phyloP scores from a whole-genome alignment of 768 basidiomycete genomes.

The Inosperma sp. region DNA sequence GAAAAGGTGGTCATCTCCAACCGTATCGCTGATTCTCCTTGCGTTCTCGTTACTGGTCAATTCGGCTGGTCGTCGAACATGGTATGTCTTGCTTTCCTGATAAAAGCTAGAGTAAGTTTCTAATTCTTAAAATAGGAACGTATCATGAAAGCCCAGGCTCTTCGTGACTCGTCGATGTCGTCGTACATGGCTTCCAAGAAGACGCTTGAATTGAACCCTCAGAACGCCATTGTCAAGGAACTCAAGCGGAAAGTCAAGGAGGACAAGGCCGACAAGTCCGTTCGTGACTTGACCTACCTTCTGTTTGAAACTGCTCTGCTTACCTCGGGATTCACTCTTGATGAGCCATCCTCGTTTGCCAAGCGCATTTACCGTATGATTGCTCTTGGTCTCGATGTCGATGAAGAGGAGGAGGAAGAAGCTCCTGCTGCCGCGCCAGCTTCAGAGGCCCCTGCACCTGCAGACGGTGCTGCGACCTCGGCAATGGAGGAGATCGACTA shows the following conservation, averaged over 20 bases:
- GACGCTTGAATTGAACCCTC: constrained; percentile 94
- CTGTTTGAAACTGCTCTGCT: constrained; percentile 96
- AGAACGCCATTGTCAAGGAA: constrained; percentile 91
- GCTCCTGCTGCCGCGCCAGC: constrained; percentile 40
- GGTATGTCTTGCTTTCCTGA: constrained; percentile 94
- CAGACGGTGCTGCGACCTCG: constrained; percentile 62
- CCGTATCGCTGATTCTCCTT: constrained; percentile 95
- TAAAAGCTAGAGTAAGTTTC: too few relatives aligned
- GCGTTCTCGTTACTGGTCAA: constrained; percentile 95
- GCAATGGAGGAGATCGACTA: constrained; percentile 98
- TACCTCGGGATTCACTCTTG: constrained; percentile 92
- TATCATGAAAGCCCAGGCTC: constrained; percentile 98
- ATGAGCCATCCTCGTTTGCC: constrained; percentile 92
- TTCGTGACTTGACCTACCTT: constrained; percentile 92
- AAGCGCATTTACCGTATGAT: constrained; percentile 99
- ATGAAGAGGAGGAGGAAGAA: constrained; percentile 60
- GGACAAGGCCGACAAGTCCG: constrained; percentile 98
- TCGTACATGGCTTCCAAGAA: constrained; percentile 98
- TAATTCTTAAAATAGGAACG: too few relatives aligned
- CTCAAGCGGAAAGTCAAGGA: constrained; percentile 92
- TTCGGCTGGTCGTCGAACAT: constrained; percentile 99
- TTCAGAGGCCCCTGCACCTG: constrained; percentile 44
- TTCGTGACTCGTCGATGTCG: constrained; percentile 93
- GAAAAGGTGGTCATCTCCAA: constrained; percentile 99
- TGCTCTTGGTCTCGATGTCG: constrained; percentile 83